A percentile compares a stretch with the other conserved stretches of the same genome.
These are phyloP conservation scores for Cladosporium sp. DNA, from an alignment of 2,329 filamentous ascomycete genomes.

Conservation along the genomic window DNA sequence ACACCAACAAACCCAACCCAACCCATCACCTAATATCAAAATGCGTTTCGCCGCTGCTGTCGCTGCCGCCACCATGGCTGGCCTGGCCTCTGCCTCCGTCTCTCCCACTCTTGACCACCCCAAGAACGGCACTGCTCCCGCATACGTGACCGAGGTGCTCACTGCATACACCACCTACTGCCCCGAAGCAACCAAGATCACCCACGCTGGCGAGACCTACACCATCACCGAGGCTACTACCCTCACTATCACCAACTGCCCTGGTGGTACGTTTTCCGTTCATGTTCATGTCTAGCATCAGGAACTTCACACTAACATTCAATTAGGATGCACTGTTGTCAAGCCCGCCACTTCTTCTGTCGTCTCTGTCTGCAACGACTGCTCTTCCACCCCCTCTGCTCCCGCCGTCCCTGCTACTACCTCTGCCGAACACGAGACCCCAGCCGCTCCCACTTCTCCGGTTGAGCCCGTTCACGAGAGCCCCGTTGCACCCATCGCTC, in stretches of 20 bases:
- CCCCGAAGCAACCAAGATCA: conserved; percentile 32
- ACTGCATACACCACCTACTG: conserved; percentile 37
- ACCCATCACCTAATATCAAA: conserved; percentile 34
- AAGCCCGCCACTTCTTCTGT: conserved; percentile 55
- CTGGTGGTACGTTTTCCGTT: conserved; percentile 18
- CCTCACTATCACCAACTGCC: conserved; percentile 32
- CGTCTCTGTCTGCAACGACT: conserved; percentile 26
- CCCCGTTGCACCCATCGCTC: conserved; percentile 19
- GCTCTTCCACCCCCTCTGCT: conserved; percentile 19
- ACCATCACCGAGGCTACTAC: conserved; percentile 28
- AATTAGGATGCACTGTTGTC: conserved; percentile 45
- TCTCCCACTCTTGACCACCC: conserved; percentile 31
- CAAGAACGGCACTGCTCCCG: conserved; percentile 21
- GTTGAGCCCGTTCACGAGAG: not conserved
- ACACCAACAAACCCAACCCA: not conserved
- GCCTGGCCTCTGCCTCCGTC: conserved; percentile 41
- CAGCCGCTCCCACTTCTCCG: conserved; percentile 11
- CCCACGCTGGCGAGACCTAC: conserved; percentile 29
- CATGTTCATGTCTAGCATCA: not conserved
- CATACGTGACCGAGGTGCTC: conserved; percentile 35
- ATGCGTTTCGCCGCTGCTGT: conserved; percentile 51
- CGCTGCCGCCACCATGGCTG: conserved; percentile 38
- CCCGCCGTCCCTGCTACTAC: conserved; percentile 11
- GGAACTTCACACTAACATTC: not conserved
- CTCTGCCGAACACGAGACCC: conserved; percentile 7